Base-by-base conservation (phyloP, 257 asterid genomes). In the Parsonsia alboflavescens region DNA sequence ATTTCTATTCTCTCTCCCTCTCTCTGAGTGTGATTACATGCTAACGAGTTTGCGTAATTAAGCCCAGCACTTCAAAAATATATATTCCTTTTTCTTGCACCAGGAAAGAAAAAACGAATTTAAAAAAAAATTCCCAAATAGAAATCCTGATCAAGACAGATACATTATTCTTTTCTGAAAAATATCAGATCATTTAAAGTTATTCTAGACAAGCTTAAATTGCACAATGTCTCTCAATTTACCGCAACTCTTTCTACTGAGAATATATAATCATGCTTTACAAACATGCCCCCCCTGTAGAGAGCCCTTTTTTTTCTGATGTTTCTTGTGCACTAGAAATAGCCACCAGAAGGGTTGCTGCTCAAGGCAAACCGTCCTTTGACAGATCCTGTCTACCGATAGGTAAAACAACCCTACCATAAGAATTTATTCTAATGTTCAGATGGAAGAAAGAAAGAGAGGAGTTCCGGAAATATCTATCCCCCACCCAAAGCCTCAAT, bases 351-450 rank as follows among this genome's bases (percentile, higher is more conserved):
- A 49, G 39, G 39, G 39, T 3, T 33, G 54, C 75, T 62, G 73
- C 61, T 77, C 67, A 74, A 59, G 74, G 79, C 22, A 72, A 73
- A 73, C 78, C 73, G 74, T 39, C 82, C 81, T 78, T 87, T 82
- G 73, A 63, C 68, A 78, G 92, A 89, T 84, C 78, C 86, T 80
- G 26, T 70, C 48, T 9, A 50, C n/a, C 6, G 88, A 83, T 75
- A 83, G 79, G 67, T 85, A 89, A 88, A 80, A 80, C 59, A 73
- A 79, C 50, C 64, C 30, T 63, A 63, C 44, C 82, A 75, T 26
- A 75, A 84, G 95, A 87, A 90, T 84, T 84, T 87, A 86, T 92
- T 92, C 96, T 84, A 84, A 86, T 81, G 89, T 80, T 77, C 82
- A 80, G 81, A 78, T 82, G 86, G 84, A 83, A 74, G 78, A 44